Percentiles rank a stretch among this genome's conserved stretches.
These are phyloP conservation scores for Cercospora sp. DNA, from an alignment of 2,329 filamentous ascomycete genomes.

Conservation along the genomic window DNA sequence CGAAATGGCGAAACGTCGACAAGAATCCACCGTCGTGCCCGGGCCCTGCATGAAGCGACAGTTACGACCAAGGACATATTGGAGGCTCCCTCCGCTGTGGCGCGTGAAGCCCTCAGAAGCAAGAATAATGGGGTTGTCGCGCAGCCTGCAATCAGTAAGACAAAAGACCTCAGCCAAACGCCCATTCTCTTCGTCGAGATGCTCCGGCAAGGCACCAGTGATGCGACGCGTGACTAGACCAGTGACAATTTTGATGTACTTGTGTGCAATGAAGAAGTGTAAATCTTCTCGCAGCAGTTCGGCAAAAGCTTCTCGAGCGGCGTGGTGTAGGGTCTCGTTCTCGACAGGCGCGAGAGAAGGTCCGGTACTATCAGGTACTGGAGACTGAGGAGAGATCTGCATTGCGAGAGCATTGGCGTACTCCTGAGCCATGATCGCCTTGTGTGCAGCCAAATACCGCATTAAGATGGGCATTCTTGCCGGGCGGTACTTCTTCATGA, in stretches of 20 bases:
- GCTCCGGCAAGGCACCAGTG: constrained; percentile 62
- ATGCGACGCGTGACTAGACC: constrained; percentile 67
- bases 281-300: constrained; percentile 65
- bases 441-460: constrained; percentile 40
- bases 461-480: constrained; percentile 20
- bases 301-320: constrained; percentile 62
- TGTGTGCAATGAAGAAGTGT: constrained; percentile 67
- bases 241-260: constrained; percentile 67
- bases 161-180: constrained; percentile 76
- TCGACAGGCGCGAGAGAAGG: constrained; percentile 44
- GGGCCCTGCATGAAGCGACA: constrained; percentile 78
- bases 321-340: constrained; percentile 62
- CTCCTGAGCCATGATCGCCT: constrained; percentile 67
- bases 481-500: constrained; percentile 23
- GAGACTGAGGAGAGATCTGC: constrained; percentile 53
- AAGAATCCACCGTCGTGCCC: constrained; percentile 50
- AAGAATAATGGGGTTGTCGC: constrained; percentile 75
- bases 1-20: constrained; percentile 34
- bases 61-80: constrained; percentile 71
- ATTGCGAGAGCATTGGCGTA: constrained; percentile 69
- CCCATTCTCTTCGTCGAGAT: constrained; percentile 66
- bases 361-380: constrained; percentile 39
- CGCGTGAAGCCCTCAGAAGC: constrained; percentile 74
- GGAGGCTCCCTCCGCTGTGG: constrained; percentile 72
- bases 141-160: constrained; percentile 68